Percentiles rank a stretch among this genome's conserved stretches.
These are phyloP conservation scores for Lepiota venenata DNA, from an alignment of 768 basidiomycete species.

Conservation along the genomic window DNA sequence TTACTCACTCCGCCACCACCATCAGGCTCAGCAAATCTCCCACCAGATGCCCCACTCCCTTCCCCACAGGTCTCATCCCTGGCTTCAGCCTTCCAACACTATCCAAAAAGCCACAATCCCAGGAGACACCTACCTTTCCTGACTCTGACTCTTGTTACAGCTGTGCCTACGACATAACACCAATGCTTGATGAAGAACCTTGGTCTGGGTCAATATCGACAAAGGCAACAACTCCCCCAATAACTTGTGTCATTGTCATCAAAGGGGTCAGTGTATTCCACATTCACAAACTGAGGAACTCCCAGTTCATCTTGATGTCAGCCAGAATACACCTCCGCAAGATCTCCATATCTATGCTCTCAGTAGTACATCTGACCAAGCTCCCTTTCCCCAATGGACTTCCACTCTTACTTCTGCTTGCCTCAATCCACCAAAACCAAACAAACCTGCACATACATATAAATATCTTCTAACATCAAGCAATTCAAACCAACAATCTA, in stretches of 20 bases:
- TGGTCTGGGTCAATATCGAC: background rate
- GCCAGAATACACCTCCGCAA: constrained; percentile 11
- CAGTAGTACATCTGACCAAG: constrained; percentile 17
- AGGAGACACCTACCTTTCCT: background rate
- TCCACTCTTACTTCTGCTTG: background rate
- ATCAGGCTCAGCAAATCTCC: background rate
- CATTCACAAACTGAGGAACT: background rate
- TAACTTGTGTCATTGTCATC: constrained; percentile 1
- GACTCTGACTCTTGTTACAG: background rate
- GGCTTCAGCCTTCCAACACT: constrained; percentile 12
- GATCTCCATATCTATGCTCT: constrained; percentile 17
- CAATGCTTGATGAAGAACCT: background rate
- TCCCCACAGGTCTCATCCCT: constrained; percentile 1
- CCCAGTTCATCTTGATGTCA: constrained; percentile 12
- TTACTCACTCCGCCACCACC: background rate
- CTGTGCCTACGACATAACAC: background rate
- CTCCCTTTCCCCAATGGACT: constrained; percentile 2
- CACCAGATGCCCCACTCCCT: background rate
- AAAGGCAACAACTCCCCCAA: constrained; percentile 2
- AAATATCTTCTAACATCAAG: no score
- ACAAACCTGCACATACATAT: no score
- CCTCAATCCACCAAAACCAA: no score
- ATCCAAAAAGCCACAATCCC: constrained; percentile 12
- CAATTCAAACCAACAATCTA: no score
- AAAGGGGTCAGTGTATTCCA: background rate